Conservation (phyloP, 345 rosid genomes). For the Iberis pinnata region DNA sequence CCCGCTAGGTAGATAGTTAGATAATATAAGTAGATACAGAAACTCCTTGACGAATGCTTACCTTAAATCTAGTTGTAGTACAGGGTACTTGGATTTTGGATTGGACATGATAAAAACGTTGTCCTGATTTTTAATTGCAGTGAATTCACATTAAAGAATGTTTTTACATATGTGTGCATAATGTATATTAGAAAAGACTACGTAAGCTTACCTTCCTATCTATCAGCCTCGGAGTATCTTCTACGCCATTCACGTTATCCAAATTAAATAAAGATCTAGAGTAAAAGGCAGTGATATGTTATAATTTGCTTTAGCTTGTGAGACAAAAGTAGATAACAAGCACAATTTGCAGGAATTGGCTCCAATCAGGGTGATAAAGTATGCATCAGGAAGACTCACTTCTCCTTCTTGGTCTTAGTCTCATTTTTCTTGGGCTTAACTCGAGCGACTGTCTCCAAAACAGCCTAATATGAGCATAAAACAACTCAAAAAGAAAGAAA, state of each 20-base stretch:
- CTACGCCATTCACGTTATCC: constrained; percentile 78
- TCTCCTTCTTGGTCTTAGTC: constrained; percentile 66
- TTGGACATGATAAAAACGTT: constrained; percentile 95
- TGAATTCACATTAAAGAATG: background rate
- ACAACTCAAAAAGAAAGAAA: too few relatives aligned
- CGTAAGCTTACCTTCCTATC: constrained; percentile 61
- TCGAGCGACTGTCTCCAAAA: constrained; percentile 86
- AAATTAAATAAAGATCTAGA: constrained; percentile 75
- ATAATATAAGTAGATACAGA: background rate
- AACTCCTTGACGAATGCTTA: constrained; percentile 14
- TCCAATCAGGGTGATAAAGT: background rate
- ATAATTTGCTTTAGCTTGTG: constrained; percentile 25
- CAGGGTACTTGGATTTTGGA: constrained; percentile 90
- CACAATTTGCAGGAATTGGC: background rate
- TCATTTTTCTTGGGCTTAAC: constrained; percentile 81
- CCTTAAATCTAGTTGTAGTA: constrained; percentile 92
- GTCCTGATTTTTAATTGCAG: constrained; percentile 50
- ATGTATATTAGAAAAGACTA: background rate
- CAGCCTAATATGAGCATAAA: constrained; percentile 52
- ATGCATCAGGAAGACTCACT: constrained; percentile 44
- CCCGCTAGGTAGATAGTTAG: background rate
- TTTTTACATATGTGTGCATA: background rate
- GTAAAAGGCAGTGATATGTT: constrained; percentile 21
- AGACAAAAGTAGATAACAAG: constrained; percentile 16
- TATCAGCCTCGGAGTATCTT: constrained; percentile 85